Evolutionary conservation across 2,329 filamentous ascomycete species (phyloP), one percentile per base, ranked within the genome.

Genomic region (Tolypocladium inflatum): DNA sequence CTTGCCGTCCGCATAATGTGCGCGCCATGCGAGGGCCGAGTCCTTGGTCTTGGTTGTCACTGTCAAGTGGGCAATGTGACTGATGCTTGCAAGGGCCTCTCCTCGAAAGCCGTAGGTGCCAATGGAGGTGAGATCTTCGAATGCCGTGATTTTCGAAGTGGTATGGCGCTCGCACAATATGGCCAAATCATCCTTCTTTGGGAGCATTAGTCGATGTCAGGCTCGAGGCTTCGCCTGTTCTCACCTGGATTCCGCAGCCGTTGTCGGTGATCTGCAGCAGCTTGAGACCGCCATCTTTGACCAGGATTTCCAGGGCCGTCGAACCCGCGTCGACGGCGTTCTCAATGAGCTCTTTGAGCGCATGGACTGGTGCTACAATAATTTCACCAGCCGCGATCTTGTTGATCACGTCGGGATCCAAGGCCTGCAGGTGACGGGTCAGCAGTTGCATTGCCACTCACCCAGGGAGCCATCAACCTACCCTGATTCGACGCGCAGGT

Each of bases 371-470:
- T 2, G 94, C 93, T 54, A 99, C 91, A 60, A 99, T 99, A 66
- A 99, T 99, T 73, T 99, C 94, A 23, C 94, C 94, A 0, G 94
- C 94, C 1, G 94, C 94, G 64, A 99, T 99, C 73, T 97, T 99
- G 78, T 97, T 99, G 63, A 99, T 89, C 26, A 99, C 94, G 75
- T 94, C 88, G 62, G 89, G 86, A 67, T 96, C 90, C 33, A 99
- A 82, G 17, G 93, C 89, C 86, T 96, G 30, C 37, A 17, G 15
- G n/a, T 8, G 35, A 11, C 53, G 15, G 10, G n/a, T 54, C 8
- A 45, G 23, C 33, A 15, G 64, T 8, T 41, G n/a, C 19, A 23
- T 23, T 19, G 17, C 21, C 19, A 39, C 21, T 4, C 33, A 45
- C 26, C 9, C 4, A 4, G n/a, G 42, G 17, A 13, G 58, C 7